Conservation (phyloP, 805 yeast genomes). For the Candida boleticola region DNA sequence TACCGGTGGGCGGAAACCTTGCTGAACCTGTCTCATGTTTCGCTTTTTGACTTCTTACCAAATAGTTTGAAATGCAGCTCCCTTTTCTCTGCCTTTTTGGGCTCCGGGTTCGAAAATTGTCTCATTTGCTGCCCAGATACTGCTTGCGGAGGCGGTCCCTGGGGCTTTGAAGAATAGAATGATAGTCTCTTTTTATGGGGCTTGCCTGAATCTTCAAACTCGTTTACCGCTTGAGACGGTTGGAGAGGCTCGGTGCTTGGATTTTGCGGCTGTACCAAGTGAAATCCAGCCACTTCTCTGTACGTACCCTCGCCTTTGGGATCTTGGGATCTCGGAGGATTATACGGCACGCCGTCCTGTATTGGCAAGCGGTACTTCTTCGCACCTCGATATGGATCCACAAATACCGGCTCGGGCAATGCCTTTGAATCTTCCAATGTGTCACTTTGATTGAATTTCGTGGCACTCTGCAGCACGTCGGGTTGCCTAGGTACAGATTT, state of each 20-base stretch:
- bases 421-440: too few species aligned
- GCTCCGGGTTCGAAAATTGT: neutral
- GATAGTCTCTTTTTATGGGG: neutral
- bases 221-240: neutral
- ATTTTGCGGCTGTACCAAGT: neutral
- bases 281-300: conserved; percentile 2
- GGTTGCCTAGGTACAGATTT: too few species aligned
- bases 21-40: too few species aligned
- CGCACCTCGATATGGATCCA: too few species aligned
- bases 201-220: neutral
- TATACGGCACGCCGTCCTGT: too few species aligned
- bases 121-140: conserved; percentile 1
- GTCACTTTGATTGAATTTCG: too few species aligned
- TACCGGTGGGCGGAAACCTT: too few species aligned
- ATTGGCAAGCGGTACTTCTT: too few species aligned
- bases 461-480: too few species aligned
- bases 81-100: neutral
- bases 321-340: too few species aligned
- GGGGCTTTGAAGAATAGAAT: neutral
- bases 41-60: conserved; percentile 1
- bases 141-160: neutral
- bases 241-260: neutral
- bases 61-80: conserved; percentile 2
- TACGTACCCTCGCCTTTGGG: too few species aligned
- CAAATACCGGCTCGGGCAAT: too few species aligned